A percentile compares a stretch with the other conserved stretches of the same genome.
These are phyloP conservation scores for Rhypophila decipiens DNA, from an alignment of 495 filamentous ascomycete genomes.

Conservation along the genomic window DNA sequence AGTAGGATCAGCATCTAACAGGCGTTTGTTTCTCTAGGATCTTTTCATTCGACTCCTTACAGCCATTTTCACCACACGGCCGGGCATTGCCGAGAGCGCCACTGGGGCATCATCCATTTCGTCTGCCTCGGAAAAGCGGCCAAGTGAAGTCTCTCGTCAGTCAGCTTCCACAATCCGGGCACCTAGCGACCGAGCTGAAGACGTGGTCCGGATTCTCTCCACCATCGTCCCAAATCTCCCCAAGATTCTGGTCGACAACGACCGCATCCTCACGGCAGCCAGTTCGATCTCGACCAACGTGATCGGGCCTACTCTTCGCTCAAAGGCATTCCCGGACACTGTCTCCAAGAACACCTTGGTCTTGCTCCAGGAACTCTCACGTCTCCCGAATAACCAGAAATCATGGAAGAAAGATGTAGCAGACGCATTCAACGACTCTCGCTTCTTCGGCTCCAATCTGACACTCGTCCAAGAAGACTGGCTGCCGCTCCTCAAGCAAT, in stretches of 20 bases:
- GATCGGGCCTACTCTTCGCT: slow-evolving; percentile 74
- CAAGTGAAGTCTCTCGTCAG: slow-evolving; percentile 12
- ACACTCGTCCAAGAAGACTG: slow-evolving; percentile 63
- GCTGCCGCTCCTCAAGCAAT: slow-evolving; percentile 78
- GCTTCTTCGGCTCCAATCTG: slow-evolving; percentile 68
- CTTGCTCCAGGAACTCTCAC: slow-evolving; percentile 70
- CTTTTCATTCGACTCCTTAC: slow-evolving; percentile 80
- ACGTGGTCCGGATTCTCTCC: slow-evolving; percentile 74
- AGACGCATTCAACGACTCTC: slow-evolving; percentile 85
- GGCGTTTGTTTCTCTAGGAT: slow-evolving; percentile 52
- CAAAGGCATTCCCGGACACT: slow-evolving; percentile 84
- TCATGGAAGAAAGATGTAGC: slow-evolving; percentile 87
- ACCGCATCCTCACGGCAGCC: slow-evolving; percentile 71
- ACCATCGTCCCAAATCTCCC: slow-evolving; percentile 73
- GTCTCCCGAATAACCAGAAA: slow-evolving; percentile 73
- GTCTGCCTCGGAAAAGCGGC: slow-evolving; percentile 21
- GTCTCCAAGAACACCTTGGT: slow-evolving; percentile 62
- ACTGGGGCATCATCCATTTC: slow-evolving; percentile 21
- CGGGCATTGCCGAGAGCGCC: slow-evolving; percentile 53
- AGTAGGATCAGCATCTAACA: too few relatives aligned
- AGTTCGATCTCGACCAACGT: slow-evolving; percentile 76
- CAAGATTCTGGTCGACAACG: slow-evolving; percentile 79
- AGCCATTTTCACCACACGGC: slow-evolving; percentile 84
- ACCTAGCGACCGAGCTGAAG: slow-evolving; percentile 51
- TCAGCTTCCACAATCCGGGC: slow-evolving; percentile 20